Evolutionary conservation across 768 basidiomycete species (phyloP), one percentile per base, ranked within the genome.

Genomic region (Cubamyces sp.): DNA sequence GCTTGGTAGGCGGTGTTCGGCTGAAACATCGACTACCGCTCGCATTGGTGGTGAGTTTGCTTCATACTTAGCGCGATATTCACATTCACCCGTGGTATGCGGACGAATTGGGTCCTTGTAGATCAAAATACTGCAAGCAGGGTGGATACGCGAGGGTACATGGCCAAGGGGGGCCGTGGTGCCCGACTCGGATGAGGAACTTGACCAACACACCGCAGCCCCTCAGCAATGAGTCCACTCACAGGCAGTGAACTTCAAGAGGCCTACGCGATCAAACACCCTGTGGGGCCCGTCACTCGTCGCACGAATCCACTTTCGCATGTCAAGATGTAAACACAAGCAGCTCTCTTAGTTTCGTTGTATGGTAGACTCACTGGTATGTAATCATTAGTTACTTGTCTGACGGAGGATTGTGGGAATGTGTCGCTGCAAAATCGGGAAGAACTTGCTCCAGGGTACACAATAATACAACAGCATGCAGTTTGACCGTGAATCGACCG

Each of bases 111-210:
- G 34, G 58, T 50, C 39, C 53, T 51, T 64, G 23, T 73, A 93
- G 91, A 82, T 91, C 68, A 87, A 88, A 69, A 79, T 93, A 61
- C 73, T 91, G 47, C 83, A 90, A 67, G 82, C 87, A 37, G 86
- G 87, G 39, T 93, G 91, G 91, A 73, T 89, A 48, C 84, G 84
- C 53, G 90, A 93, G 51, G 79, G 84, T 51, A 91, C 87, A 47
- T 93, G 91, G 91, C 91, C 91, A 19, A 74, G 76, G 41, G 86
- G 83, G 18, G 77, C 82, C 40, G 73, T 77, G 3, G 88, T 76
- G n/a, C 87, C 84, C 9, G 84, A 85, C 54, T 80, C 87, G 15
- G 88, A 90, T 67, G 84, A 88, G 47, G 77, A 79, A 48, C 66
- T 78, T 19, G 43, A 47, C 3, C 16, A 43, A 37, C 0, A 26